Evolutionary conservation across 257 asterid species (phyloP).

Genomic region (Buddleja alternifolia): DNA sequence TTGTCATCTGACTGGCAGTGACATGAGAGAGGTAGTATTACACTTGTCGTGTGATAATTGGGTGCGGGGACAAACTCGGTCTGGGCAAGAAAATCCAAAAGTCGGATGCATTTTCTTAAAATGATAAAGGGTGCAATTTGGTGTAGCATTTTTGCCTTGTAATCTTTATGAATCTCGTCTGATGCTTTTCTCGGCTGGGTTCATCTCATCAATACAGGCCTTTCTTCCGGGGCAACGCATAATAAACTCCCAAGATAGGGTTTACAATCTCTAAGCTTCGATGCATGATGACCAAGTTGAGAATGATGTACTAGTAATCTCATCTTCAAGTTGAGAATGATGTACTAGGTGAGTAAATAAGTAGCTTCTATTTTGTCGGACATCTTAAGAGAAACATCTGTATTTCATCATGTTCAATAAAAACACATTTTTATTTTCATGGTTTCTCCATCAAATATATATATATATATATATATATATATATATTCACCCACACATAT

Average conservation of each 20-base stretch:
- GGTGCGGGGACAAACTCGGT: too few relatives aligned
- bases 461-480: too few relatives aligned
- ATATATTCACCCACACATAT: too few relatives aligned
- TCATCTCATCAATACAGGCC: slow-evolving; percentile 31
- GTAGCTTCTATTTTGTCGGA: slow-evolving; percentile 45
- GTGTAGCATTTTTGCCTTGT: too few relatives aligned
- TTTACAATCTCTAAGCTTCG: slow-evolving; percentile 25
- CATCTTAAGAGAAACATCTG: slow-evolving; percentile 31
- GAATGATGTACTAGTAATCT: slow-evolving; percentile 35
- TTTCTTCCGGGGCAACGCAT: slow-evolving; percentile 28
- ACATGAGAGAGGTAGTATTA: too few relatives aligned
- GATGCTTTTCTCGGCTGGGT: not conserved
- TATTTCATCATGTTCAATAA: slow-evolving; percentile 37
- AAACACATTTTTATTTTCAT: not conserved
- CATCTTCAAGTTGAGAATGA: slow-evolving; percentile 39
- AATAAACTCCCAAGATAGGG: slow-evolving; percentile 25
- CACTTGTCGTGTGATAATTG: too few relatives aligned
- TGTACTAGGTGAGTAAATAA: slow-evolving; percentile 55
- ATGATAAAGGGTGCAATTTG: too few relatives aligned
- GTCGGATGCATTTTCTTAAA: too few relatives aligned
- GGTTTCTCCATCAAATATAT: slow-evolving; percentile 28
- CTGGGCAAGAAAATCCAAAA: too few relatives aligned
- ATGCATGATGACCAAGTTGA: slow-evolving; percentile 32
- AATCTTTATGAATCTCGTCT: too few relatives aligned
- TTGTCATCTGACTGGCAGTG: too few relatives aligned